Evolutionary conservation across 73 alveolate species (phyloP).

Genomic region (Tetrahymena thermophila): DNA sequence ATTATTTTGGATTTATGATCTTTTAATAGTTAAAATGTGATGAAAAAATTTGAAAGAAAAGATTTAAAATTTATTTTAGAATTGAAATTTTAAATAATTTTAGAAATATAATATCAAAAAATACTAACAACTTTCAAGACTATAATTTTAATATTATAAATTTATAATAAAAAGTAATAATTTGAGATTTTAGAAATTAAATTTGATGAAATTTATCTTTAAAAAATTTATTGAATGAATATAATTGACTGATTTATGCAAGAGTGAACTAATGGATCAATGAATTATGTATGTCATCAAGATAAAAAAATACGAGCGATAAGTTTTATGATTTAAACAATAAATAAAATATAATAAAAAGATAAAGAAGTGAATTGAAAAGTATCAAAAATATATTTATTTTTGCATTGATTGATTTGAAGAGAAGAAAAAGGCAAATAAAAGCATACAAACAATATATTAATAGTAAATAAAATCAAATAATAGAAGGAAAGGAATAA

Average conservation of each 20-base stretch:
- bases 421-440: background rate
- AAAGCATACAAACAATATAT: background rate
- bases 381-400: background rate
- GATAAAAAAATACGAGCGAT: background rate
- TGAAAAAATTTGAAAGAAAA: too few species aligned
- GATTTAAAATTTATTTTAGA: too few species aligned
- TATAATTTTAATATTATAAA: too few species aligned
- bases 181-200: background rate
- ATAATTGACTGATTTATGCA: background rate
- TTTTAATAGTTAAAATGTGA: too few species aligned
- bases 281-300: background rate
- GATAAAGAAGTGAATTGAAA: background rate
- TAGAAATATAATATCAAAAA: background rate
- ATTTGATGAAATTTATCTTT: background rate
- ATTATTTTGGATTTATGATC: too few species aligned
- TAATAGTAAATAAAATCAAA: background rate
- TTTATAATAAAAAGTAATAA: too few species aligned
- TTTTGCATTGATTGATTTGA: background rate
- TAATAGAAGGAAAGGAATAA: background rate
- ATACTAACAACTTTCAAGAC: too few species aligned
- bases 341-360: background rate
- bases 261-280: background rate
- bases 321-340: background rate
- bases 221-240: too few species aligned
- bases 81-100: too few species aligned